phyloP scores from a whole-genome alignment of 192 early-diverging fungal genomes.

The Rhizophagus prolifer region DNA sequence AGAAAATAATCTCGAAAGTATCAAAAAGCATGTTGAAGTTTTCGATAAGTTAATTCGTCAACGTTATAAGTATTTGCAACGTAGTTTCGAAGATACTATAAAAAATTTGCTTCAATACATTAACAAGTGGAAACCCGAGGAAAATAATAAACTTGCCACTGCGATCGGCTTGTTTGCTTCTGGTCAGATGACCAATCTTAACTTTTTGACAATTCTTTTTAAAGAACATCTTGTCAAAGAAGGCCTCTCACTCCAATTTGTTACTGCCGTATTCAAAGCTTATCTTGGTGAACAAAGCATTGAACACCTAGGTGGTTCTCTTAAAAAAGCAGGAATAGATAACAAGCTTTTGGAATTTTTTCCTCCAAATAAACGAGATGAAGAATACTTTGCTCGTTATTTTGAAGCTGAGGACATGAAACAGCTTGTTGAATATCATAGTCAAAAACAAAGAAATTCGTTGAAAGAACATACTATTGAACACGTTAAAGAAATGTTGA shows the following conservation, averaged over 20 bases:
- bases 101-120: constrained; percentile 84
- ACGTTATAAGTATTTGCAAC: constrained; percentile 92
- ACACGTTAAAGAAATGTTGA: constrained; percentile 61
- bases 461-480: constrained; percentile 65
- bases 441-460: constrained; percentile 65
- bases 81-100: constrained; percentile 80
- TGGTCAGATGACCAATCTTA: constrained; percentile 65
- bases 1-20: constrained; percentile 64
- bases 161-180: constrained; percentile 75
- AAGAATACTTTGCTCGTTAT: constrained; percentile 85
- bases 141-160: constrained; percentile 77
- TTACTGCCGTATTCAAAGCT: constrained; percentile 79
- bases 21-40: constrained; percentile 79
- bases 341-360: constrained; percentile 83
- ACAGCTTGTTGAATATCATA: constrained; percentile 79
- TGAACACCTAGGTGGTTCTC: constrained; percentile 70
- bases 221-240: constrained; percentile 97
- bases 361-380: constrained; percentile 86
- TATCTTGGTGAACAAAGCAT: constrained; percentile 75
- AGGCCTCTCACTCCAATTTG: constrained; percentile 79
- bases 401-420: constrained; percentile 94
- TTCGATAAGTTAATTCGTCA: constrained; percentile 83
- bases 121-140: constrained; percentile 81
- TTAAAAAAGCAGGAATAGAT: constrained; percentile 73
- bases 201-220: constrained; percentile 72